Base-by-base conservation (phyloP, 768 basidiomycete genomes). In the Cystobasidium ongulense region DNA sequence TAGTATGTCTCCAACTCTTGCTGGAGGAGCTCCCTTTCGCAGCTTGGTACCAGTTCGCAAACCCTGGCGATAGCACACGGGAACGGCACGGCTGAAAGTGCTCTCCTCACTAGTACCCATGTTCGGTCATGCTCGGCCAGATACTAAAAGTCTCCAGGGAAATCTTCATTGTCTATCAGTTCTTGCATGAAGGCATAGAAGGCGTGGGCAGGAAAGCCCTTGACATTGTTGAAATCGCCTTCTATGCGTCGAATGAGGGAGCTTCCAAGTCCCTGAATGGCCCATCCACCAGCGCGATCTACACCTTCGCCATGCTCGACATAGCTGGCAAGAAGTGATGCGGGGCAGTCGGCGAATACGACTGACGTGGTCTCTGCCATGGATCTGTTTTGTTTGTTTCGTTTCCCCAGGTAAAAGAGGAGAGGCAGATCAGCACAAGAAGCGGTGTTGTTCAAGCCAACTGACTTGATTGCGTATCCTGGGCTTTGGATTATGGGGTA, bases 141-240 rank as follows among this genome's bases (percentile, higher is more conserved):
- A 64, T 39, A 10, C 38, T n/a, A 64, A 10, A 23, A 23, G 36
- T 71, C 68, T 8, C 36, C 68, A 23, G 68, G 68, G 25, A 33
- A 71, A 8, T 71, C 68, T 21, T 71, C 68, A 23, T 71, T 36
- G 21, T 71, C 68, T 29, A 71, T 59, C 4, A 71, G 54, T 21
- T 43, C 21, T 38, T 71, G 68, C 52, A 82, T 75, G 80, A 81
- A 82, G 18, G 77, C 63, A 79, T 79, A 81, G 75, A 82, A 82
- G 15, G 77, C 77, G n/a, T 91, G 86, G 0, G 87, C 90, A 1
- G 94, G 94, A 80, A 96, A 97, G 2, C 93, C 94, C 17, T 93
- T 92, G 1, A 91, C 88, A 77, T 96, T 97, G 76, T 90, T 85
- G 78, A 88, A 95, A 67, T 82, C 81, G 1, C 83, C 82, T 31